Percentiles rank a stretch among this genome's conserved stretches.
phyloP scores from a whole-genome alignment of 1,284 basidiomycete genomes.

The Cutaneotrichosporon sp. region DNA sequence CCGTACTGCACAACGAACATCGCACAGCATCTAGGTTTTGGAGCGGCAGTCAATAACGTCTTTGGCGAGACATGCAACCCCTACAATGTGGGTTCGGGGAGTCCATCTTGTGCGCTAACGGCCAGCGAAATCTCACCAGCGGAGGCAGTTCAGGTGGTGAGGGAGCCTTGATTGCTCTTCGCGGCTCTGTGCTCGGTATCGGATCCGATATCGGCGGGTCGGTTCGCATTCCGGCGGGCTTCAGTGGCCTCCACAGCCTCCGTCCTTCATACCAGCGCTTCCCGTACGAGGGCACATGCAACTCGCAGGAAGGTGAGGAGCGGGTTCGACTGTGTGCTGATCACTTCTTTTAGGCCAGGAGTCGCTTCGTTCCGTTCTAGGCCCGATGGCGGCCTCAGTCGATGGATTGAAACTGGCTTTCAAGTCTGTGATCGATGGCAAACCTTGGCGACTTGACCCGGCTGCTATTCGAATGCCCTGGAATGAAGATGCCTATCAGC shows the following conservation, averaged over 20 bases:
- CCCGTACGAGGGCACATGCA: neutral
- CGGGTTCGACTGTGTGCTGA: conserved; percentile 54
- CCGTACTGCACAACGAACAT: conserved; percentile 27
- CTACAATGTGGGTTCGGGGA: conserved; percentile 27
- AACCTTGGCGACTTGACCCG: conserved; percentile 66
- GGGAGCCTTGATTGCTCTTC: conserved; percentile 45
- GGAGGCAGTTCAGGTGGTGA: conserved; percentile 49
- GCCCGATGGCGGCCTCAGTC: conserved; percentile 59
- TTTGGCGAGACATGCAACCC: conserved; percentile 44
- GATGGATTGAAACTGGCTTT: conserved; percentile 55
- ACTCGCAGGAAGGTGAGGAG: neutral
- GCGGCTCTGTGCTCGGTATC: conserved; percentile 41
- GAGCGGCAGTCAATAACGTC: conserved; percentile 22
- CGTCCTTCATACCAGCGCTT: conserved; percentile 15
- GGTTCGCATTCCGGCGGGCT: conserved; percentile 43
- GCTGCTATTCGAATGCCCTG: conserved; percentile 58
- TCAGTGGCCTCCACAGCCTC: conserved; percentile 14
- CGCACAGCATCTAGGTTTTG: conserved; percentile 19
- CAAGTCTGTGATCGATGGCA: conserved; percentile 30
- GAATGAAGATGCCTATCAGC: conserved; percentile 58
- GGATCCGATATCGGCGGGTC: conserved; percentile 54
- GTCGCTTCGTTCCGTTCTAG: conserved; percentile 61
- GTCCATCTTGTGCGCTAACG: no score
- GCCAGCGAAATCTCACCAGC: conserved; percentile 20
- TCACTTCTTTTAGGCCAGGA: conserved; percentile 62